Evolutionary conservation across 1,139 yeast species (phyloP).

Genomic region (Dujonia santamariae): DNA sequence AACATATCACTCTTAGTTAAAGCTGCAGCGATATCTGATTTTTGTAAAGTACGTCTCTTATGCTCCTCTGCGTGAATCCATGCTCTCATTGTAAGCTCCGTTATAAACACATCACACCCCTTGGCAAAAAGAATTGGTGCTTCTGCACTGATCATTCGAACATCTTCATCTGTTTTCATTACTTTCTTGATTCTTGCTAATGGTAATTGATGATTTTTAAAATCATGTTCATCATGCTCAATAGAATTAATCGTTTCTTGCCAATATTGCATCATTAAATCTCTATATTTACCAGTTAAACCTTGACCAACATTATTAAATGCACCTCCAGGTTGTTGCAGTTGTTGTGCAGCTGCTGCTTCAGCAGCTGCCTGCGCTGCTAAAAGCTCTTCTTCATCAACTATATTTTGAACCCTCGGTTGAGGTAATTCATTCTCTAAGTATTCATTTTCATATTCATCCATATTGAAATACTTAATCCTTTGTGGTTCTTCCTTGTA

Average conservation of each 20-base stretch:
- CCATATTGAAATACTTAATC: constrained; percentile 6
- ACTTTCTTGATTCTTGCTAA: constrained; percentile 92
- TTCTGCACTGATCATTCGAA: constrained; percentile 95
- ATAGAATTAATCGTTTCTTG: constrained; percentile 90
- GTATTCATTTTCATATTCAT: constrained; percentile 7
- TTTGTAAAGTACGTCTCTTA: constrained; percentile 88
- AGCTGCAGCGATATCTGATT: constrained; percentile 94
- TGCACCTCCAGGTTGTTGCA: constrained; percentile 58
- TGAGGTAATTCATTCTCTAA: constrained; percentile 9
- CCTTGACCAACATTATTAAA: constrained; percentile 96
- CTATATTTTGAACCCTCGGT: constrained; percentile 20
- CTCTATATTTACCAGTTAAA: constrained; percentile 73
- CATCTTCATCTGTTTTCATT: constrained; percentile 98
- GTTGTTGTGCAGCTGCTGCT: constrained; percentile 47
- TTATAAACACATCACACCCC: constrained; percentile 95
- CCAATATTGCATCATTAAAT: constrained; percentile 94
- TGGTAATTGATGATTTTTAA: constrained; percentile 91
- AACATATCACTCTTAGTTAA: constrained; percentile 94
- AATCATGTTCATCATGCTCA: constrained; percentile 87
- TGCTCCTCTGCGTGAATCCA: constrained; percentile 98
- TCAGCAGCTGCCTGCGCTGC: constrained; percentile 51
- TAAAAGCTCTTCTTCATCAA: constrained; percentile 33
- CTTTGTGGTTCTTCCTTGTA: too few relatives aligned
- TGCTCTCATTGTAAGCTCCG: constrained; percentile 96
- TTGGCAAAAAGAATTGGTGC: constrained; percentile 96